phyloP scores from a whole-genome alignment of 805 yeast genomes.

The Tanozyma kutaoensis region DNA sequence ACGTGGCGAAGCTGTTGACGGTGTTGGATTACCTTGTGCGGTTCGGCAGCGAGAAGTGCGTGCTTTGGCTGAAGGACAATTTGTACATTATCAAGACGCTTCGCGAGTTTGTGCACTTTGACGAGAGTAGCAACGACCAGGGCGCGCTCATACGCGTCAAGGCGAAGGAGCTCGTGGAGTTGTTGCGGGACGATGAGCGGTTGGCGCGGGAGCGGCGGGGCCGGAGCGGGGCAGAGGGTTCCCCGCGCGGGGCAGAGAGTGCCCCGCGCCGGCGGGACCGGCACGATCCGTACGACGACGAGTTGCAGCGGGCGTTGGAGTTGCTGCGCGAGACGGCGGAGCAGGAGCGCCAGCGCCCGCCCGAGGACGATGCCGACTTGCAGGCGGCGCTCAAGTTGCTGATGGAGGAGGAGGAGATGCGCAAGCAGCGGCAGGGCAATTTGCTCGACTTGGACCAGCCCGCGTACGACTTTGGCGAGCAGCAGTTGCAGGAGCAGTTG shows the following conservation, averaged over 20 bases:
- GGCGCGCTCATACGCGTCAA: constrained; percentile 80
- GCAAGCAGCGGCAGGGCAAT: constrained; percentile 34
- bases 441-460: constrained; percentile 40
- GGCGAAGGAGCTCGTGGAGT: constrained; percentile 77
- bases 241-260: constrained; percentile 1
- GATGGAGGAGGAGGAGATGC: constrained; percentile 63
- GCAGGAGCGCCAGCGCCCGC: constrained; percentile 54
- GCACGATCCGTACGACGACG: constrained; percentile 49
- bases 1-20: constrained; percentile 81
- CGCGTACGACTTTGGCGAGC: constrained; percentile 2
- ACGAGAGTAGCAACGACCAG: constrained; percentile 69
- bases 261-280: constrained; percentile 1
- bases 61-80: constrained; percentile 84
- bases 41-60: constrained; percentile 79
- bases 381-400: constrained; percentile 59
- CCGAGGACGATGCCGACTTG: constrained; percentile 32
- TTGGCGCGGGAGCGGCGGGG: constrained; percentile 50
- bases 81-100: constrained; percentile 78
- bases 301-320: constrained; percentile 67
- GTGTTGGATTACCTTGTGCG: constrained; percentile 81
- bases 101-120: constrained; percentile 76
- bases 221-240: not conserved
- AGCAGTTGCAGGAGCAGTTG: no score
- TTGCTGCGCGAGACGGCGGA: constrained; percentile 73
- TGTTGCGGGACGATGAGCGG: constrained; percentile 73